Percentiles rank a stretch among this genome's conserved stretches.
Evolutionary conservation across 2,329 filamentous ascomycete species (phyloP).

Genomic region (Pseudophaeomoniella oleicola): DNA sequence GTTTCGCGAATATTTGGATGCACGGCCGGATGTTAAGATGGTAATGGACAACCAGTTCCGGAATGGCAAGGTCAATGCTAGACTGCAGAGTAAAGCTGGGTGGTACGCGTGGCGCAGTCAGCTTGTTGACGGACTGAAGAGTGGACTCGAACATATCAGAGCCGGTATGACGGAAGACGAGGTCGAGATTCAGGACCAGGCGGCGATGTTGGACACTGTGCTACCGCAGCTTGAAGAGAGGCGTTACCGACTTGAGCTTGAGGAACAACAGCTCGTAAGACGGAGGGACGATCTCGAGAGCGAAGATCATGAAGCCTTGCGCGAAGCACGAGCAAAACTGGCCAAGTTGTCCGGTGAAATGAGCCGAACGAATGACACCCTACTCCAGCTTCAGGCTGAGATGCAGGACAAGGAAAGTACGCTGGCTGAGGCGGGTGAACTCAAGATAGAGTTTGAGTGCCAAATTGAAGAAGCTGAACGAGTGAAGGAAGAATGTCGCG

Average conservation of each 20-base stretch:
- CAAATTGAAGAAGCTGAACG: slow-evolving; percentile 75
- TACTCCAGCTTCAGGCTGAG: slow-evolving; percentile 53
- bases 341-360: slow-evolving; percentile 52
- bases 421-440: slow-evolving; percentile 47
- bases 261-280: slow-evolving; percentile 54
- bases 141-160: slow-evolving; percentile 61
- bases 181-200: slow-evolving; percentile 49
- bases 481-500: slow-evolving; percentile 72
- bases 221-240: slow-evolving; percentile 51
- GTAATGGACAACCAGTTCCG: slow-evolving; percentile 96
- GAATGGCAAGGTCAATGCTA: slow-evolving; percentile 86
- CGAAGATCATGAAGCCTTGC: slow-evolving; percentile 45
- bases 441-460: slow-evolving; percentile 53
- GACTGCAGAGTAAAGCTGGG: slow-evolving; percentile 81
- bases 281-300: slow-evolving; percentile 61
- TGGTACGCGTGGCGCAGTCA: slow-evolving; percentile 99
- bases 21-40: slow-evolving; percentile 64
- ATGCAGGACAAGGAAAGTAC: slow-evolving; percentile 51
- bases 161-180: slow-evolving; percentile 67
- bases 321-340: slow-evolving; percentile 56
- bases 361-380: slow-evolving; percentile 50
- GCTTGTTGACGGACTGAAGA: slow-evolving; percentile 65
- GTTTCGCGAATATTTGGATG: slow-evolving; percentile 81
- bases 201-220: slow-evolving; percentile 50
- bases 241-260: slow-evolving; percentile 45